Evolutionary conservation across 1,284 basidiomycete species (phyloP).

Genomic region (Ustilago crameri): DNA sequence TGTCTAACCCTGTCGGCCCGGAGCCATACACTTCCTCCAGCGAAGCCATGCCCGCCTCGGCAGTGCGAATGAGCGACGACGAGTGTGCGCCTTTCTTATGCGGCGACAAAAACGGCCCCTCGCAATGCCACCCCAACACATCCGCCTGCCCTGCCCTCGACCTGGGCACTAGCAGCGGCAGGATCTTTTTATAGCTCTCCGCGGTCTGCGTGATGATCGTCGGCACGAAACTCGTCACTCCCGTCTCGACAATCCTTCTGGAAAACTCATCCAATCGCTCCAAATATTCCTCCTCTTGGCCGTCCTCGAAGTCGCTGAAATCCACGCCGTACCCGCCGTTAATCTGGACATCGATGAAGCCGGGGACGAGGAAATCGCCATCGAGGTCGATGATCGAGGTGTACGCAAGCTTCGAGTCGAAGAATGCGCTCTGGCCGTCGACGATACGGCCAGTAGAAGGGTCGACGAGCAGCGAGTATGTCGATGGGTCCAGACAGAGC

Average conservation of each 20-base stretch:
- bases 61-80: slow-evolving; percentile 74
- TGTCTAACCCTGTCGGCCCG: slow-evolving; percentile 69
- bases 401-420: slow-evolving; percentile 12
- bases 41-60: slow-evolving; percentile 63
- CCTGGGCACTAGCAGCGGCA: slow-evolving; percentile 71
- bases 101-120: slow-evolving; percentile 85
- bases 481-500: slow-evolving; percentile 11
- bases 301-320: slow-evolving; percentile 76
- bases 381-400: slow-evolving; percentile 29
- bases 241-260: slow-evolving; percentile 82
- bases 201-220: slow-evolving; percentile 30
- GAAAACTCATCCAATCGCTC: slow-evolving; percentile 78
- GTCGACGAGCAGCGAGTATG: slow-evolving; percentile 38
- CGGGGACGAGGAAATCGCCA: slow-evolving; percentile 72
- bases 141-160: slow-evolving; percentile 72
- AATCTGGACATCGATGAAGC: slow-evolving; percentile 81
- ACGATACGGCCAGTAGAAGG: slow-evolving; percentile 21
- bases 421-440: slow-evolving; percentile 42
- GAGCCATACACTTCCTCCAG: slow-evolving; percentile 45
- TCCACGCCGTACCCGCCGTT: slow-evolving; percentile 91
- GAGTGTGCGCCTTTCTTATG: slow-evolving; percentile 81
- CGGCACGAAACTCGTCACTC: slow-evolving; percentile 80
- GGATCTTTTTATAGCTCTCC: slow-evolving; percentile 68
- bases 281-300: slow-evolving; percentile 63
- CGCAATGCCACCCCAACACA: slow-evolving; percentile 83